phyloP scores from a whole-genome alignment of 495 filamentous ascomycete species.

The Penicillium robsamsonii region DNA sequence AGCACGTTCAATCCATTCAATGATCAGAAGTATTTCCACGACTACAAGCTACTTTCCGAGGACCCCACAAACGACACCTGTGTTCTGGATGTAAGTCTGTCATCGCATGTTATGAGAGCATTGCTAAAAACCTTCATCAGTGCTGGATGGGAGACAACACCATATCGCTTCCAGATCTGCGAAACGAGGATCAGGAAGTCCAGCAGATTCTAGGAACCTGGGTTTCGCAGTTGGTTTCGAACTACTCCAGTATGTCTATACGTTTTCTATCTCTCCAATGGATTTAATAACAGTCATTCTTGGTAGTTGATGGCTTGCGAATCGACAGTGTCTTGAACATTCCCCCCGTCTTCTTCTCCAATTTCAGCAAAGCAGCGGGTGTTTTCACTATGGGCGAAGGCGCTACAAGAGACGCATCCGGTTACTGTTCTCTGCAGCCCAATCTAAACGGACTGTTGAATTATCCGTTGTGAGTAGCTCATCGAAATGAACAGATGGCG shows the following conservation, averaged over 20 bases:
- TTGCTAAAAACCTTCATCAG: slow-evolving; percentile 20
- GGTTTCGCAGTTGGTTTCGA: slow-evolving; percentile 56
- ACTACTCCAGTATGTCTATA: slow-evolving; percentile 49
- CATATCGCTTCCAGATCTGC: slow-evolving; percentile 61
- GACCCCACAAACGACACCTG: slow-evolving; percentile 45
- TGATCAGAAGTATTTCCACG: slow-evolving; percentile 50
- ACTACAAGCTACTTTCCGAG: slow-evolving; percentile 56
- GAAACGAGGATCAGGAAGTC: slow-evolving; percentile 57
- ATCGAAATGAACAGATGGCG: slow-evolving; percentile 20
- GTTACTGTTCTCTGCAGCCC: slow-evolving; percentile 59
- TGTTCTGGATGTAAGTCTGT: slow-evolving; percentile 16
- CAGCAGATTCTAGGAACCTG: slow-evolving; percentile 54
- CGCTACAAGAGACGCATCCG: slow-evolving; percentile 53
- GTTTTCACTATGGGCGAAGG: slow-evolving; percentile 67
- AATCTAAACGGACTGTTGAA: slow-evolving; percentile 56
- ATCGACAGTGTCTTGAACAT: slow-evolving; percentile 71
- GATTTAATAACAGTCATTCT: slow-evolving; percentile 6
- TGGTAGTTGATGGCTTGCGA: slow-evolving; percentile 63
- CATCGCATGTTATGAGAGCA: not conserved
- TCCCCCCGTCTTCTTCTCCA: slow-evolving; percentile 58
- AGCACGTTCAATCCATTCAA: slow-evolving; percentile 59
- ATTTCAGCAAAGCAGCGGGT: slow-evolving; percentile 57
- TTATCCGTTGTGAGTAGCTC: slow-evolving; percentile 55
- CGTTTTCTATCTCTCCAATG: slow-evolving; percentile 2
- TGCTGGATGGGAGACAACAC: slow-evolving; percentile 62